These are phyloP conservation scores for Parascedosporium putredinis DNA, from an alignment of 2,329 filamentous ascomycete species.

Conservation along the genomic window DNA sequence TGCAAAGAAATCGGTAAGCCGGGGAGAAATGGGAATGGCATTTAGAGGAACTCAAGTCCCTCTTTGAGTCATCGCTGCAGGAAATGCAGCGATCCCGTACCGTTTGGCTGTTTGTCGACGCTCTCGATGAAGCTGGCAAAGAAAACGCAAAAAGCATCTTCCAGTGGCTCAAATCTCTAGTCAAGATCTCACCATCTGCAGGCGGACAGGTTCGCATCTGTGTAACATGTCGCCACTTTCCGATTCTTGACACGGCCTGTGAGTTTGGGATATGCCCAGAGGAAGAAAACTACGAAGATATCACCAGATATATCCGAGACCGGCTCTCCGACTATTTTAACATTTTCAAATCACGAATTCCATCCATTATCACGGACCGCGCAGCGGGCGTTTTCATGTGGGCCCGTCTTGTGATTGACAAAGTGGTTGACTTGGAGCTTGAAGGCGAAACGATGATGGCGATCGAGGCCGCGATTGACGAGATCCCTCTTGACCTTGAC, in stretches of 20 bases:
- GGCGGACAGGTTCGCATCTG: conserved; percentile 17
- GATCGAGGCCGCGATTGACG: conserved; percentile 16
- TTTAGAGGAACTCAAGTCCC: conserved; percentile 12
- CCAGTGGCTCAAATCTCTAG: conserved; percentile 10
- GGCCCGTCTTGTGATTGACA: conserved; percentile 20
- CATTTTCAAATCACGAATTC: conserved; percentile 5
- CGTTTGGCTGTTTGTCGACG: conserved; percentile 23
- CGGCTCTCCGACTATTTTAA: conserved; percentile 11
- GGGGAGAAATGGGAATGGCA: conserved; percentile 20
- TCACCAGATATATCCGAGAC: conserved; percentile 15
- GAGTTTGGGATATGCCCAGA: conserved; percentile 20
- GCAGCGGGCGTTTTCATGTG: conserved; percentile 26
- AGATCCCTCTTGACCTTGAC: conserved; percentile 16
- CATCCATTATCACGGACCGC: conserved; percentile 14
- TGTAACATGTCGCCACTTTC: conserved; percentile 23
- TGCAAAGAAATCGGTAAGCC: conserved; percentile 5
- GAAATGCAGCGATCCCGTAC: conserved; percentile 12
- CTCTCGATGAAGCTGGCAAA: conserved; percentile 24
- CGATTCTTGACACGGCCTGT: conserved; percentile 13
- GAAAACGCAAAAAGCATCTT: conserved; percentile 14
- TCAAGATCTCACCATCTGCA: too few species aligned
- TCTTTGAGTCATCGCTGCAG: conserved; percentile 14
- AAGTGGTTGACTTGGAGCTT: conserved; percentile 11
- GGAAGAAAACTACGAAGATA: conserved; percentile 19
- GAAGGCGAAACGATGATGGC: conserved; percentile 4